Conservation (phyloP, 2,329 filamentous ascomycete genomes). For the Drechslerella dactyloides region DNA sequence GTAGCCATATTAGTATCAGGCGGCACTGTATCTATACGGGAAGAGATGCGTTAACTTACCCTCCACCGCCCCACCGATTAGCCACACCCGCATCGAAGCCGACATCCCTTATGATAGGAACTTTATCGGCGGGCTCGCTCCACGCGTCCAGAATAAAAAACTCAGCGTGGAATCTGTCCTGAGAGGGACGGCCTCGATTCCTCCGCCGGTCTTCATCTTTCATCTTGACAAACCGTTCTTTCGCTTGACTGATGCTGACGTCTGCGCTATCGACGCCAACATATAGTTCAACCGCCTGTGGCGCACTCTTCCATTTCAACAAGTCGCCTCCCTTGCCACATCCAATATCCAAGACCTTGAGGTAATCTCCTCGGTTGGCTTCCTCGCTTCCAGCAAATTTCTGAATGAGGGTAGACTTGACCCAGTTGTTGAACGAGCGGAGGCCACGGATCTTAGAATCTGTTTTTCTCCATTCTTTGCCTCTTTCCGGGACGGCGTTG, state of each 20-base stretch:
- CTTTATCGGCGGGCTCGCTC: slow-evolving; percentile 78
- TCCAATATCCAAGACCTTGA: slow-evolving; percentile 89
- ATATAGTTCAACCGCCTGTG: slow-evolving; percentile 89
- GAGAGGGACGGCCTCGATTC: slow-evolving; percentile 64
- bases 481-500: slow-evolving; percentile 91
- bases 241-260: slow-evolving; percentile 87
- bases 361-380: slow-evolving; percentile 64
- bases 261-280: slow-evolving; percentile 93
- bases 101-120: slow-evolving; percentile 81
- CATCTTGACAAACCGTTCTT: slow-evolving; percentile 81
- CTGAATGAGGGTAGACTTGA: slow-evolving; percentile 96
- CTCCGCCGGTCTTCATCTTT: slow-evolving; percentile 63
- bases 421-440: slow-evolving; percentile 96
- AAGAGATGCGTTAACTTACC: slow-evolving; percentile 33
- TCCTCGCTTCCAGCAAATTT: slow-evolving; percentile 88
- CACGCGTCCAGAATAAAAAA: slow-evolving; percentile 95
- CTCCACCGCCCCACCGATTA: slow-evolving; percentile 57
- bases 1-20: slow-evolving; percentile 9
- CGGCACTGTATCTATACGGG: not conserved
- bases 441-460: slow-evolving; percentile 95
- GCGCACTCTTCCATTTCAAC: slow-evolving; percentile 93
- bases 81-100: slow-evolving; percentile 78
- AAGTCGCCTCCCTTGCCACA: slow-evolving; percentile 97
- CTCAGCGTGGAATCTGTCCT: slow-evolving; percentile 73
- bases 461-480: slow-evolving; percentile 90